These are phyloP conservation scores for Agrocybe pediades DNA, from an alignment of 768 basidiomycete species.

Conservation along the genomic window DNA sequence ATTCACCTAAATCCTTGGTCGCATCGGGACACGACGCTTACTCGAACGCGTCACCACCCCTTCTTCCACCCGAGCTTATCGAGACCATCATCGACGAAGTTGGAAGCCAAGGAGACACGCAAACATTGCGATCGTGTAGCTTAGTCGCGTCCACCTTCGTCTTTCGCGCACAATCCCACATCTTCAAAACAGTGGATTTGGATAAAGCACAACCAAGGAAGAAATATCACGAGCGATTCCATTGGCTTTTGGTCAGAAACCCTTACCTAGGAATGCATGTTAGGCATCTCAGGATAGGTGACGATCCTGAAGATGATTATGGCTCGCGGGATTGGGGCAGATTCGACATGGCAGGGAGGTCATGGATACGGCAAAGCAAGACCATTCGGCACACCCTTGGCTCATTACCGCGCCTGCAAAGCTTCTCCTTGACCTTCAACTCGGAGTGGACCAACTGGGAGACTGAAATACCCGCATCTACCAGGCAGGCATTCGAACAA, in stretches of 20 bases:
- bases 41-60: too few species aligned
- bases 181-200: slow-evolving; percentile 20
- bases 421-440: slow-evolving; percentile 23
- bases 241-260: slow-evolving; percentile 14
- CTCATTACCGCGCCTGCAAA: slow-evolving; percentile 14
- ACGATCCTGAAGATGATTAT: slow-evolving; percentile 21
- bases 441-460: slow-evolving; percentile 19
- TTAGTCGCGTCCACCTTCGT: slow-evolving; percentile 19
- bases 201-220: slow-evolving; percentile 11
- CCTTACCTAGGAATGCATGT: slow-evolving; percentile 22
- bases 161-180: slow-evolving; percentile 18
- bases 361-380: background rate
- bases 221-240: slow-evolving; percentile 16
- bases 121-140: slow-evolving; percentile 17
- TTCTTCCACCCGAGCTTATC: slow-evolving; percentile 19
- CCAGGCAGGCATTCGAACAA: slow-evolving; percentile 5
- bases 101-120: slow-evolving; percentile 9
- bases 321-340: background rate
- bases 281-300: slow-evolving; percentile 19
- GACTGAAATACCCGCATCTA: slow-evolving; percentile 5
- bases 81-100: slow-evolving; percentile 23
- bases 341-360: background rate
- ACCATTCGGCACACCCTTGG: slow-evolving; percentile 13
- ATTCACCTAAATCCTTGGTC: too few species aligned
- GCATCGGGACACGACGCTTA: too few species aligned